These are phyloP conservation scores for Gastrodia elata DNA, from an alignment of 106 monocot species.

Conservation along the genomic window DNA sequence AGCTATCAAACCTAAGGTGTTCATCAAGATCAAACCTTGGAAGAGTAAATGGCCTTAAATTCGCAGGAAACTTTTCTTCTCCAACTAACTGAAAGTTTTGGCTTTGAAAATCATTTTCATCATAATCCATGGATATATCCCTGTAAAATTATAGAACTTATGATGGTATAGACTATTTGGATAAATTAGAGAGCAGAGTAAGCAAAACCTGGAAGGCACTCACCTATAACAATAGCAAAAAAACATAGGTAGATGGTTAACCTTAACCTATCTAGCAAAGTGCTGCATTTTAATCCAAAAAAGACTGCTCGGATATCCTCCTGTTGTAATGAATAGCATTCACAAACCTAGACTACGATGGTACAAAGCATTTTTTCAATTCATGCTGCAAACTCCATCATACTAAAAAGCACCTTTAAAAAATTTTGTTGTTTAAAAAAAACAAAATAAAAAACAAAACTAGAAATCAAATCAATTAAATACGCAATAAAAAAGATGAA, in stretches of 20 bases:
- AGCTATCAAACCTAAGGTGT: slow-evolving; percentile 68
- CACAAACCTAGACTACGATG: background rate
- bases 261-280: background rate
- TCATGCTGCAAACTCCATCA: background rate
- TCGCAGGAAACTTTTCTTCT: slow-evolving; percentile 65
- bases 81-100: slow-evolving; percentile 77
- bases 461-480: background rate
- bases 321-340: background rate
- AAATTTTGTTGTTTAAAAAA: background rate
- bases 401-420: background rate
- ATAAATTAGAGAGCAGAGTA: background rate
- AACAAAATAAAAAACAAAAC: background rate
- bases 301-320: background rate
- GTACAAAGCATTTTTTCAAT: background rate
- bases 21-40: slow-evolving; percentile 86
- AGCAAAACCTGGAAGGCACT: background rate
- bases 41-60: slow-evolving; percentile 48
- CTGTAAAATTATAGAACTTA: slow-evolving; percentile 22
- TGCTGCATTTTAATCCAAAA: background rate
- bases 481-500: background rate
- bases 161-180: background rate
- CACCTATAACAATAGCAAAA: background rate
- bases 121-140: slow-evolving; percentile 88
- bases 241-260: background rate
- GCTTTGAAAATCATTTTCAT: slow-evolving; percentile 87